Evolutionary conservation across 495 filamentous ascomycete species (phyloP).

Genomic region (Rhizodiscina lignyota): DNA sequence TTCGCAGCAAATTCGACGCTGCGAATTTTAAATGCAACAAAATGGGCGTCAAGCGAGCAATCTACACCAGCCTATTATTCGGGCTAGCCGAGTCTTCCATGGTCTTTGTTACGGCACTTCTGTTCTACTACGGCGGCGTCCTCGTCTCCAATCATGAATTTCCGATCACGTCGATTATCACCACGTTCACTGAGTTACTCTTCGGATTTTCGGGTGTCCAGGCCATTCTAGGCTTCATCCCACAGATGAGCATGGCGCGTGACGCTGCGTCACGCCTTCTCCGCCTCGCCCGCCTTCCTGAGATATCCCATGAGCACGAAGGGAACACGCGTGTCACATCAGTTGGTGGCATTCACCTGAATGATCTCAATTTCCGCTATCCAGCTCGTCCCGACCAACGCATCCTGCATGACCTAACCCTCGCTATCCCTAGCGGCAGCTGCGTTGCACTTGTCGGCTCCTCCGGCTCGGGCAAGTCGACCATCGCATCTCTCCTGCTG

Average conservation of each 20-base stretch:
- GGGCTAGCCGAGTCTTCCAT: slow-evolving; percentile 56
- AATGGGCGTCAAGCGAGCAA: slow-evolving; percentile 39
- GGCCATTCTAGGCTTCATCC: slow-evolving; percentile 52
- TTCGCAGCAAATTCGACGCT: slow-evolving; percentile 44
- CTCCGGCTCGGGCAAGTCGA: slow-evolving; percentile 83
- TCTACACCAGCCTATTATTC: slow-evolving; percentile 54
- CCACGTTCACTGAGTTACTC: slow-evolving; percentile 67
- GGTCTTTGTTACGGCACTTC: slow-evolving; percentile 58
- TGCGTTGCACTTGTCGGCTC: slow-evolving; percentile 63
- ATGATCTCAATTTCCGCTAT: slow-evolving; percentile 49
- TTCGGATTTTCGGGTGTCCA: slow-evolving; percentile 62
- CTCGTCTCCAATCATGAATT: slow-evolving; percentile 34
- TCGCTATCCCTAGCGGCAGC: slow-evolving; percentile 40
- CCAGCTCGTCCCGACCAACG: slow-evolving; percentile 33
- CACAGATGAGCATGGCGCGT: slow-evolving; percentile 59
- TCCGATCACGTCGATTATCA: slow-evolving; percentile 41
- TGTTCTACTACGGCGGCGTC: slow-evolving; percentile 68
- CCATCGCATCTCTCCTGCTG: slow-evolving; percentile 59
- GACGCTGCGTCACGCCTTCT: slow-evolving; percentile 60
- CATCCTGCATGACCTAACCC: slow-evolving; percentile 40
- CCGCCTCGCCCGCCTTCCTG: slow-evolving; percentile 45
- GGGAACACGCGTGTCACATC: slow-evolving; percentile 27
- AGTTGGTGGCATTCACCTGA: slow-evolving; percentile 45
- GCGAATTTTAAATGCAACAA: slow-evolving; percentile 31
- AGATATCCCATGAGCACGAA: slow-evolving; percentile 45